Percentiles rank a stretch among this genome's conserved stretches.
These are phyloP conservation scores for Paecilomyces formosus DNA, from an alignment of 2,329 filamentous ascomycete species.

Conservation along the genomic window DNA sequence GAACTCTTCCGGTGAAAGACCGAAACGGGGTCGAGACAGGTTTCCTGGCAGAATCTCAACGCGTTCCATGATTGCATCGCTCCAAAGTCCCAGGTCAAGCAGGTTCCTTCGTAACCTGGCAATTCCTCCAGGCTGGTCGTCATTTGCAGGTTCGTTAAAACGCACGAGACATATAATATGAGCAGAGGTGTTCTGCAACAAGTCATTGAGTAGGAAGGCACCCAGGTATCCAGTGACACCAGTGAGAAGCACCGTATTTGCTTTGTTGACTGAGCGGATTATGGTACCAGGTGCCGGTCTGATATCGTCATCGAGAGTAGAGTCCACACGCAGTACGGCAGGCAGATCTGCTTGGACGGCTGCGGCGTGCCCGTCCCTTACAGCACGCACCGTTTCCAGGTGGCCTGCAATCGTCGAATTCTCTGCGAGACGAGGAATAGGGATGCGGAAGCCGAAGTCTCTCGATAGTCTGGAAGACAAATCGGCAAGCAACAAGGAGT, in stretches of 20 bases:
- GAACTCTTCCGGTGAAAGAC: conserved; percentile 59
- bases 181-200: conserved; percentile 61
- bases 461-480: conserved; percentile 63
- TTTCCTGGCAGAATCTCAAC: conserved; percentile 71
- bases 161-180: conserved; percentile 67
- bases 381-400: conserved; percentile 60
- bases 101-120: conserved; percentile 68
- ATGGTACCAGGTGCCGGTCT: conserved; percentile 44
- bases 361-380: conserved; percentile 65
- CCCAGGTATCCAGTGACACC: conserved; percentile 71
- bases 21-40: conserved; percentile 60
- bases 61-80: conserved; percentile 68
- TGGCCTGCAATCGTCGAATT: conserved; percentile 67
- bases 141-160: conserved; percentile 59
- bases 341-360: conserved; percentile 70
- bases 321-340: conserved; percentile 59
- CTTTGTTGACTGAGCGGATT: conserved; percentile 55
- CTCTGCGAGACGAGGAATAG: conserved; percentile 63
- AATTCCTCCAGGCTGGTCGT: conserved; percentile 59
- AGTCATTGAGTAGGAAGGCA: conserved; percentile 62
- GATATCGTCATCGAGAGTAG: conserved; percentile 63
- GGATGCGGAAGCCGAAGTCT: conserved; percentile 65
- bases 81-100: conserved; percentile 71
- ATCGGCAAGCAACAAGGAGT: conserved; percentile 70
- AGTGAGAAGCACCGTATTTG: conserved; percentile 63